Percentiles rank a stretch among this genome's conserved stretches.
These are phyloP conservation scores for Trypanosoma congolense DNA, from an alignment of 208 protist species.

Conservation along the genomic window DNA sequence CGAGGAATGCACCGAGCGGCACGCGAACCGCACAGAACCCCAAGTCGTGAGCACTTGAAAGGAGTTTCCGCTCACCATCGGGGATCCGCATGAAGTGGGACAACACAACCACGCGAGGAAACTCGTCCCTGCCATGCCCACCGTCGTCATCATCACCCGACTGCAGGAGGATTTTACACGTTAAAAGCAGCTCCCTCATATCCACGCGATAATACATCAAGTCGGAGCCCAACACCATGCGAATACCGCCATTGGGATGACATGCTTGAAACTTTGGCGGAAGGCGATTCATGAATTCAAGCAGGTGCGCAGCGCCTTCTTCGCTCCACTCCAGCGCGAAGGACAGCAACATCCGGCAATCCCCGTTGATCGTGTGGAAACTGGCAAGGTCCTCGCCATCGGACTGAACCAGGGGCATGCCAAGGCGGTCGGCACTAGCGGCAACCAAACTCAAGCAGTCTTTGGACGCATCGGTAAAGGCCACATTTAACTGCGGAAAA, in stretches of 20 bases:
- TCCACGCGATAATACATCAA: conserved; percentile 71
- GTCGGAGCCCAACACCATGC: conserved; percentile 59
- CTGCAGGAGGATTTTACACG: conserved; percentile 28
- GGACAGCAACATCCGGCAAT: conserved; percentile 10
- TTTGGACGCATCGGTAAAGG: conserved; percentile 53
- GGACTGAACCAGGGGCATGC: neutral
- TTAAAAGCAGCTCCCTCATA: conserved; percentile 34
- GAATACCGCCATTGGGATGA: conserved; percentile 11
- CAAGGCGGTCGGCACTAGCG: conserved; percentile 9
- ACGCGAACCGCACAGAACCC: conserved; percentile 36
- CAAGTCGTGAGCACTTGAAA: conserved; percentile 22
- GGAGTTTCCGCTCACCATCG: conserved; percentile 33
- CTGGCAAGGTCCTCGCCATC: neutral
- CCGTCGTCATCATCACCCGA: neutral
- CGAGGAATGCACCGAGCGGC: conserved; percentile 31
- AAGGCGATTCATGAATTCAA: conserved; percentile 7
- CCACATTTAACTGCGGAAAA: conserved; percentile 24
- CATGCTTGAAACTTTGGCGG: neutral
- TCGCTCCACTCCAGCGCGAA: conserved; percentile 39
- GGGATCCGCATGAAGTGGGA: conserved; percentile 61
- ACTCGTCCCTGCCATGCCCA: neutral
- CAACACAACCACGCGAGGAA: conserved; percentile 26
- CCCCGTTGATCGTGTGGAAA: neutral
- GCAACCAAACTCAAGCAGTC: conserved; percentile 45
- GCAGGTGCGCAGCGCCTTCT: conserved; percentile 18